Percentiles rank a stretch among this genome's conserved stretches.
phyloP scores from a whole-genome alignment of 768 basidiomycete genomes.

The Ephemerocybe angulata region DNA sequence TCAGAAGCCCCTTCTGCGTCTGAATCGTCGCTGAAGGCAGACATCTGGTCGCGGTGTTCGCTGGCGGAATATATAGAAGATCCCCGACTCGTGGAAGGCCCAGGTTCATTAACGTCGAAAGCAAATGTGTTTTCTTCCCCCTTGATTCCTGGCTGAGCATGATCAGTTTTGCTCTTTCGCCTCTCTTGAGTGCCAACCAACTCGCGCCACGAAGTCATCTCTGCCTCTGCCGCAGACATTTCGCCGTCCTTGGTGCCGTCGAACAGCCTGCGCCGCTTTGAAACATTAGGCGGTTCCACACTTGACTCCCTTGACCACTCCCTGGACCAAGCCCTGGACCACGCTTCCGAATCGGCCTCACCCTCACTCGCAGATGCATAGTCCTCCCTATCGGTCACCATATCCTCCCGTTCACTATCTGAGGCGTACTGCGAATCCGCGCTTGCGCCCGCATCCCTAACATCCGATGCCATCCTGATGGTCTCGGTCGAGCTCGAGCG shows the following conservation, averaged over 20 bases:
- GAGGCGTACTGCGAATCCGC: background rate
- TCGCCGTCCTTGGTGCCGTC: too few relatives aligned
- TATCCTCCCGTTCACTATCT: background rate
- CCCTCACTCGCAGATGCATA: background rate
- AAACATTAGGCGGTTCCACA: background rate
- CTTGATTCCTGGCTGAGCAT: too few relatives aligned
- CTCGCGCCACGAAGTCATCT: too few relatives aligned
- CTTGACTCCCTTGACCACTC: background rate
- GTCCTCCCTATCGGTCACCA: background rate
- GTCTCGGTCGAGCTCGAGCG: slow-evolving; percentile 22
- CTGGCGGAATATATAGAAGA: background rate
- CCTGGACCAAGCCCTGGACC: too few relatives aligned
- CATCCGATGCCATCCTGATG: slow-evolving; percentile 7
- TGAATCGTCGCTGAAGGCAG: slow-evolving; percentile 10
- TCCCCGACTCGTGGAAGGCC: too few relatives aligned
- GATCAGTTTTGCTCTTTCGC: too few relatives aligned
- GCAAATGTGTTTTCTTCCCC: too few relatives aligned
- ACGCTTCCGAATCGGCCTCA: too few relatives aligned
- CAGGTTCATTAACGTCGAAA: too few relatives aligned
- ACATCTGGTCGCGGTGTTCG: slow-evolving; percentile 1
- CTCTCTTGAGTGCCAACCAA: too few relatives aligned
- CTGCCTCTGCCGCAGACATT: too few relatives aligned
- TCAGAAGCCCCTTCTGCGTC: slow-evolving; percentile 7
- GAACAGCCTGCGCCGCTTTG: too few relatives aligned
- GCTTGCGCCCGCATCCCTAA: slow-evolving; percentile 6